phyloP scores from a whole-genome alignment of 2,329 filamentous ascomycete species.

The Trichoderma hamatum region DNA sequence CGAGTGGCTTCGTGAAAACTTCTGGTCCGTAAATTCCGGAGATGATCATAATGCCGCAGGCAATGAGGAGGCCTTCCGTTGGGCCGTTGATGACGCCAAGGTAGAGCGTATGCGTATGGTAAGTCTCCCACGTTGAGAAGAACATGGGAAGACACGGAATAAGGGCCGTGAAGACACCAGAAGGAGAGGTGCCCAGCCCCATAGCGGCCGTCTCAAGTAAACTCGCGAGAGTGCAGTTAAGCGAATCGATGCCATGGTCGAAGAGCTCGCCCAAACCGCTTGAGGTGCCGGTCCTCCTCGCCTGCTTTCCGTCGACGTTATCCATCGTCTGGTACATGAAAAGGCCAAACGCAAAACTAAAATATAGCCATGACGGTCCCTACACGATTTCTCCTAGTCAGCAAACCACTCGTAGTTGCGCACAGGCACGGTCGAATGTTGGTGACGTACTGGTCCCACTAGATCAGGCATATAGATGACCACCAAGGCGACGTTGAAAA shows the following conservation, averaged over 20 bases:
- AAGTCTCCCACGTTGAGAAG: constrained; percentile 99
- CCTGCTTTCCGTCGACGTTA: constrained; percentile 98
- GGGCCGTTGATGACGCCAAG: constrained; percentile 96
- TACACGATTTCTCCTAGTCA: constrained; percentile 40
- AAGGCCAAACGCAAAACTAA: constrained; percentile 90
- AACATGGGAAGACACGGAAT: constrained; percentile 96
- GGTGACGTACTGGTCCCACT: constrained; percentile 73
- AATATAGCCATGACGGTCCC: constrained; percentile 91
- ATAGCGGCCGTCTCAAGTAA: constrained; percentile 91
- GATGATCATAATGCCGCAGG: constrained; percentile 80
- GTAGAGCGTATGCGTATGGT: constrained; percentile 96
- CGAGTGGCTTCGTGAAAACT: constrained; percentile 80
- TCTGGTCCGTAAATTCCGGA: constrained; percentile 87
- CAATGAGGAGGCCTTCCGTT: constrained; percentile 91
- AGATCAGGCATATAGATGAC: constrained; percentile 86
- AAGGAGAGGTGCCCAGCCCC: constrained; percentile 80
- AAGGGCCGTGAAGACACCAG: constrained; percentile 88
- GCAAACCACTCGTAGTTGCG: background rate
- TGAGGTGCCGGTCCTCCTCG: constrained; percentile 89
- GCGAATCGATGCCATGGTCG: constrained; percentile 96
- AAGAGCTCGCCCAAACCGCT: constrained; percentile 95
- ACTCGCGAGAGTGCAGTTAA: constrained; percentile 94
- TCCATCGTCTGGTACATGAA: constrained; percentile 99
- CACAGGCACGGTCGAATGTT: constrained; percentile 5
- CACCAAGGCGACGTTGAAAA: constrained; percentile 76